Conservation (phyloP, 441 rosid species). For the Bruguiera hainesii region DNA sequence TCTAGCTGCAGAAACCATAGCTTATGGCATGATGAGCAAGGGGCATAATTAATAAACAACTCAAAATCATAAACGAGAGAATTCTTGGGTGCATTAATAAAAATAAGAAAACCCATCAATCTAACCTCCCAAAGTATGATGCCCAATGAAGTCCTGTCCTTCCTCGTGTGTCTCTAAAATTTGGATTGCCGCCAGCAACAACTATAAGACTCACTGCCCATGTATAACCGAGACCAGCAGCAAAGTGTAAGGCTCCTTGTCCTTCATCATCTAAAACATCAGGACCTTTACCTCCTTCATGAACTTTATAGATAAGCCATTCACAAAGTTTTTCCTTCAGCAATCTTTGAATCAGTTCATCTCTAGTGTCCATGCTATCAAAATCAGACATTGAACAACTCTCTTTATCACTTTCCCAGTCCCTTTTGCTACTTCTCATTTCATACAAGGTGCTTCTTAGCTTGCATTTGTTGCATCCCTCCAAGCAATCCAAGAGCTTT, state of each 20-base stretch:
- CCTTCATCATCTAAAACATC: constrained; percentile 47
- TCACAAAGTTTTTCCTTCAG: constrained; percentile 43
- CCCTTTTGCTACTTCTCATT: constrained; percentile 19
- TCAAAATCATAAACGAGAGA: not conserved
- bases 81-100: not conserved
- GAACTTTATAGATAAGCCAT: constrained; percentile 52
- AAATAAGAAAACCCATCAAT: constrained; percentile 7
- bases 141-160: constrained; percentile 77
- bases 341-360: constrained; percentile 39
- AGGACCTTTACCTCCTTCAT: constrained; percentile 51
- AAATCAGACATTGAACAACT: constrained; percentile 15
- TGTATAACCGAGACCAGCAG: constrained; percentile 62
- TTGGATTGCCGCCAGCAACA: constrained; percentile 50
- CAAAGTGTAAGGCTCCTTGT: constrained; percentile 60
- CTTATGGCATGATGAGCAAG: no score
- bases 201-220: constrained; percentile 54
- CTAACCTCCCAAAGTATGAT: constrained; percentile 62
- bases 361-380: constrained; percentile 19
- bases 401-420: constrained; percentile 16
- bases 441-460: constrained; percentile 32
- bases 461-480: constrained; percentile 42
- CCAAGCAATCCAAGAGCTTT: constrained; percentile 34
- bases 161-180: constrained; percentile 59
- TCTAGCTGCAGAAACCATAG: no score
- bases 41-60: not conserved